phyloP scores from a whole-genome alignment of 2,329 filamentous ascomycete genomes.

The Teratosphaeria zuluensis region DNA sequence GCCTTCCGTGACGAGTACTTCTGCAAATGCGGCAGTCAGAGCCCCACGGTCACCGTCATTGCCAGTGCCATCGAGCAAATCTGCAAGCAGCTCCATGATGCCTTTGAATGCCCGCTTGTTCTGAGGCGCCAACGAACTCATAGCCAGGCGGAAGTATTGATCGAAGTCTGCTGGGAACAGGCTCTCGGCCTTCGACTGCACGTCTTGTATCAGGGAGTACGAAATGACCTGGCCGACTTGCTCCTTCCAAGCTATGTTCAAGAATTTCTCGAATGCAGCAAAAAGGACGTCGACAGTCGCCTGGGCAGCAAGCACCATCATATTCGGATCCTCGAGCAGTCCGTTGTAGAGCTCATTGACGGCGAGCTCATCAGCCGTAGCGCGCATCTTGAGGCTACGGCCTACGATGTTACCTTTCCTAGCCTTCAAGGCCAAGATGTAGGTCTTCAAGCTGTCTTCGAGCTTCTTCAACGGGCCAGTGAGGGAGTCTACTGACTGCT shows the following conservation, averaged over 20 bases:
- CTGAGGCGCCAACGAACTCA: conserved; percentile 46
- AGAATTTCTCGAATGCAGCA: conserved; percentile 86
- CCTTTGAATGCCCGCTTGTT: conserved; percentile 69
- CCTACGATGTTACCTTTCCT: conserved; percentile 82
- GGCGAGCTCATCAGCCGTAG: conserved; percentile 61
- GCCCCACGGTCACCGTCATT: conserved; percentile 87
- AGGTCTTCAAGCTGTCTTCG: conserved; percentile 77
- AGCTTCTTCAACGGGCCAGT: conserved; percentile 56
- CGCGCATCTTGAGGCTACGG: conserved; percentile 61
- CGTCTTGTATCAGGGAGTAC: conserved; percentile 56
- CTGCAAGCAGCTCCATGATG: conserved; percentile 75
- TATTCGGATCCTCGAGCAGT: conserved; percentile 72
- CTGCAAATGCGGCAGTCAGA: conserved; percentile 78
- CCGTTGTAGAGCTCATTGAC: conserved; percentile 89
- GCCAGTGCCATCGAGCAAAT: conserved; percentile 77
- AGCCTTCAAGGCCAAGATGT: conserved; percentile 70
- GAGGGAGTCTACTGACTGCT: conserved; percentile 31
- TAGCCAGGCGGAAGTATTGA: conserved; percentile 45
- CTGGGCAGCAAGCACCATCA: conserved; percentile 65
- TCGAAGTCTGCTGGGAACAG: conserved; percentile 63
- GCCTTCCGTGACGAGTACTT: conserved; percentile 69
- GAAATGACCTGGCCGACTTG: conserved; percentile 80
- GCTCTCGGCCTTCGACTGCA: conserved; percentile 58
- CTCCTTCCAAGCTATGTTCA: conserved; percentile 78
- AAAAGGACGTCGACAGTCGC: conserved; percentile 76